Evolutionary conservation across 2,329 filamentous ascomycete genomes (phyloP).

Genomic region (Xylaria polymorpha): DNA sequence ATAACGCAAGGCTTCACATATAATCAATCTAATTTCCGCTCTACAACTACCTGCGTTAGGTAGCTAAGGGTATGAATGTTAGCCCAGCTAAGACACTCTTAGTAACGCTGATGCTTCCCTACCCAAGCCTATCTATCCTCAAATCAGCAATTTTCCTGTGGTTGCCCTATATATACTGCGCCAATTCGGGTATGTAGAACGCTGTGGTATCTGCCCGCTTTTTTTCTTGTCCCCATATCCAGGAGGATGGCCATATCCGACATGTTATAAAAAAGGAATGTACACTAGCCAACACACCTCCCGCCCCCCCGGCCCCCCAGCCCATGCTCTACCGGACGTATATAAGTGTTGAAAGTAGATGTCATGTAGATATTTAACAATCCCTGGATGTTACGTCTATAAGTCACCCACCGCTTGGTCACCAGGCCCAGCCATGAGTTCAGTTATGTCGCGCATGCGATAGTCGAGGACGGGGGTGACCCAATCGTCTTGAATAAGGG

Average conservation of each 20-base stretch:
- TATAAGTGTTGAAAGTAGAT: conserved; percentile 5
- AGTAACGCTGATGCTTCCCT: conserved; percentile 15
- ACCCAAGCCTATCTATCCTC: conserved; percentile 17
- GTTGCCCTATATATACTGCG: conserved; percentile 25
- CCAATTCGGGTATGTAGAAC: conserved; percentile 18
- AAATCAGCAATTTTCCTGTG: conserved; percentile 16
- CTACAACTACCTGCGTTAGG: neutral
- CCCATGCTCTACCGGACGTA: conserved; percentile 9
- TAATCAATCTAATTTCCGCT: neutral
- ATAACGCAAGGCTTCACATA: neutral
- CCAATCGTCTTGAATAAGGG: conserved; percentile 73
- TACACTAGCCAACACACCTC: conserved; percentile 5
- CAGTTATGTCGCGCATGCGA: conserved; percentile 69
- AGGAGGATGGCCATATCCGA: neutral
- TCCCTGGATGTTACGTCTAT: neutral
- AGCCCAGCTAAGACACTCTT: conserved; percentile 19
- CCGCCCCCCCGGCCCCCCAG: neutral
- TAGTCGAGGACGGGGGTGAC: conserved; percentile 71
- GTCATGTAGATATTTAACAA: neutral
- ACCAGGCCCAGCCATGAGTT: conserved; percentile 58
- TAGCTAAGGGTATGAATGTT: neutral
- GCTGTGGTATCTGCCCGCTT: conserved; percentile 9
- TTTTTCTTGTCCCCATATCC: conserved; percentile 8
- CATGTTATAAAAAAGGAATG: neutral
- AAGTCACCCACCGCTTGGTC: conserved; percentile 13